Conservation (phyloP, 164 flowering plant genomes). For the grape (Vitis vinifera) region DNA sequence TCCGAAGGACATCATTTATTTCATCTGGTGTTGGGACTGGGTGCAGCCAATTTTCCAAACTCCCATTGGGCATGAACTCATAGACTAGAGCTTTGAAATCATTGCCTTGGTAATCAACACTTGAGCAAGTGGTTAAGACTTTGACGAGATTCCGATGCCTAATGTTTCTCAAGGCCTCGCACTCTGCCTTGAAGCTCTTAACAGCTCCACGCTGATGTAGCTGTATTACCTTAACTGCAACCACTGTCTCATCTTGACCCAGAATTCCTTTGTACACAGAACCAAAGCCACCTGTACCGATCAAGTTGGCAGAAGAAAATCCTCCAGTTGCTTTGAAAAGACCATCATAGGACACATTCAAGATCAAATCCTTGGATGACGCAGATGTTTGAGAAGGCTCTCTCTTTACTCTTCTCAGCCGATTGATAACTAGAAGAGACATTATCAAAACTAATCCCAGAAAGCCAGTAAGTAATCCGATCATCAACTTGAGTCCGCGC, state of each 20-base stretch:
- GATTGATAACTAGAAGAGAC: neutral
- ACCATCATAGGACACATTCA: neutral
- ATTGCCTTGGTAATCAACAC: conserved; percentile 16
- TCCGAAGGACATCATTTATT: neutral
- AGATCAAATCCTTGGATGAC: neutral
- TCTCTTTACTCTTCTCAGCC: neutral
- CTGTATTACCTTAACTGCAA: conserved; percentile 26
- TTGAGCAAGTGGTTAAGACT: conserved; percentile 17
- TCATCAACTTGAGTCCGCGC: no score
- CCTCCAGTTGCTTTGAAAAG: conserved; percentile 18
- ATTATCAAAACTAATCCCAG: neutral
- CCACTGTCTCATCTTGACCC: neutral
- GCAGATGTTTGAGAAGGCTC: neutral
- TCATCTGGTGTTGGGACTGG: neutral
- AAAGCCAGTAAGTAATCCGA: neutral
- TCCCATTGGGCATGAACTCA: conserved; percentile 24
- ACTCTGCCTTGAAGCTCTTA: conserved; percentile 21
- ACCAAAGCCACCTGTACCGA: conserved; percentile 23
- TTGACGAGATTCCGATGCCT: conserved; percentile 28
- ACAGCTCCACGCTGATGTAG: conserved; percentile 12
- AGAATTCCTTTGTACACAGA: conserved; percentile 18
- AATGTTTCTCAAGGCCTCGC: conserved; percentile 17
- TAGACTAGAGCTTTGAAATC: conserved; percentile 24
- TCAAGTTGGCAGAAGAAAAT: conserved; percentile 10
- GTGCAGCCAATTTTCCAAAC: conserved; percentile 19